phyloP scores from a whole-genome alignment of 1,284 basidiomycete species.

The Caloboletus firmus region DNA sequence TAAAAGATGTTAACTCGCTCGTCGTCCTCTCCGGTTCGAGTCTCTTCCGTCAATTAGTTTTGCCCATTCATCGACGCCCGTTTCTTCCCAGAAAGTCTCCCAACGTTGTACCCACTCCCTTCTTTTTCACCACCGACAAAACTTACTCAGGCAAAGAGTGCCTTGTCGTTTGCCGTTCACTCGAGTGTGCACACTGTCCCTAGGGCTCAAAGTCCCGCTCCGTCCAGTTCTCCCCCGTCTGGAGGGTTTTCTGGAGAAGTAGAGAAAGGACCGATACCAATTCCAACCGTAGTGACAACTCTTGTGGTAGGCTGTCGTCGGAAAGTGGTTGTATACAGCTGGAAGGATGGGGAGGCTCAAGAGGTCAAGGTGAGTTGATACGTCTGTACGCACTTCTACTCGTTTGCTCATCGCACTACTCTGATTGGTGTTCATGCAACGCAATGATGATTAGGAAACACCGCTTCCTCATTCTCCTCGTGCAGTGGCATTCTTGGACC shows the following conservation, averaged over 20 bases:
- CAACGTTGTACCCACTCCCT: conserved; percentile 65
- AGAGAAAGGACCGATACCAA: conserved; percentile 34
- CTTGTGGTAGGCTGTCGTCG: conserved; percentile 85
- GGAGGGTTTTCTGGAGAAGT: conserved; percentile 32
- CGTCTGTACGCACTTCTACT: not conserved
- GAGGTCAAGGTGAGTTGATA: conserved; percentile 59
- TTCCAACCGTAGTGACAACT: conserved; percentile 67
- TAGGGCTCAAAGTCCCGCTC: conserved; percentile 11
- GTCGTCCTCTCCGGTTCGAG: conserved; percentile 75
- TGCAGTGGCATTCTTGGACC: conserved; percentile 65
- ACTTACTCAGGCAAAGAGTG: conserved; percentile 72
- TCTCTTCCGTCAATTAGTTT: conserved; percentile 19
- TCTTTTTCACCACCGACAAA: conserved; percentile 67
- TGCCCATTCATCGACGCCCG: not conserved
- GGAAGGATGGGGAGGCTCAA: conserved; percentile 83
- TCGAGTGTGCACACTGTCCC: conserved; percentile 51
- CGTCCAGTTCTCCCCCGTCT: not conserved
- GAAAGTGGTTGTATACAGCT: conserved; percentile 82
- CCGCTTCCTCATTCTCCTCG: conserved; percentile 84
- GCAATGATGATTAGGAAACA: conserved; percentile 57
- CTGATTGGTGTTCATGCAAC: conserved; percentile 5
- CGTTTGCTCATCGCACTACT: not conserved
- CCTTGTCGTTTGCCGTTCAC: conserved; percentile 78
- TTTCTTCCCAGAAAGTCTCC: conserved; percentile 51
- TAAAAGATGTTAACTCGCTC: conserved; percentile 81